These are phyloP conservation scores for Radiomyces spectabilis DNA, from an alignment of 192 early-diverging fungal species.

Conservation along the genomic window DNA sequence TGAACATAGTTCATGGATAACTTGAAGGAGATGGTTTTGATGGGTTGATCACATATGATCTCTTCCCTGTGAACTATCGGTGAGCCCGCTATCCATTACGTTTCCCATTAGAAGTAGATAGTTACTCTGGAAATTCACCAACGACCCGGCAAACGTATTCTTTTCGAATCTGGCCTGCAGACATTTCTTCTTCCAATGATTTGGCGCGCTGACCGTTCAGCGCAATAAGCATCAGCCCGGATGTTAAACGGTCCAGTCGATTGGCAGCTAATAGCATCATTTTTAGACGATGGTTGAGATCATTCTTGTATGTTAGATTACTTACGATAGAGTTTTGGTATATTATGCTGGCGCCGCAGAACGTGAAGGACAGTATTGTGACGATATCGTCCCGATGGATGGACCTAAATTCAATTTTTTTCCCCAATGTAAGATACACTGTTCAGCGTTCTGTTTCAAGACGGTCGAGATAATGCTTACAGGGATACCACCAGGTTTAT, in stretches of 20 bases:
- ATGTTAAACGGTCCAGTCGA: constrained; percentile 89
- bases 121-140: constrained; percentile 81
- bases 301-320: background rate
- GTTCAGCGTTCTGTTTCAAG: background rate
- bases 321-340: constrained; percentile 49
- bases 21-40: constrained; percentile 78
- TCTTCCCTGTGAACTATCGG: constrained; percentile 31
- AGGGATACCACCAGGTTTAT: constrained; percentile 89
- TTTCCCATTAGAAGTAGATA: background rate
- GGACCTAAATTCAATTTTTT: constrained; percentile 37
- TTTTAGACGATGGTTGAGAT: background rate
- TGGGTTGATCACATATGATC: constrained; percentile 71
- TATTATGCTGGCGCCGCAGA: constrained; percentile 53
- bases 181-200: constrained; percentile 58
- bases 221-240: constrained; percentile 82
- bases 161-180: constrained; percentile 64
- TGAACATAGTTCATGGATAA: constrained; percentile 84
- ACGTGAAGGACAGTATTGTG: constrained; percentile 79
- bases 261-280: constrained; percentile 59
- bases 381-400: constrained; percentile 77
- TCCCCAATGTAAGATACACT: background rate
- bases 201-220: constrained; percentile 48
- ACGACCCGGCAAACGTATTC: constrained; percentile 82
- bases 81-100: background rate
- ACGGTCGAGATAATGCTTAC: constrained; percentile 40